Conservation (phyloP, 768 basidiomycete species). For the Cystobasidium onofrii region DNA sequence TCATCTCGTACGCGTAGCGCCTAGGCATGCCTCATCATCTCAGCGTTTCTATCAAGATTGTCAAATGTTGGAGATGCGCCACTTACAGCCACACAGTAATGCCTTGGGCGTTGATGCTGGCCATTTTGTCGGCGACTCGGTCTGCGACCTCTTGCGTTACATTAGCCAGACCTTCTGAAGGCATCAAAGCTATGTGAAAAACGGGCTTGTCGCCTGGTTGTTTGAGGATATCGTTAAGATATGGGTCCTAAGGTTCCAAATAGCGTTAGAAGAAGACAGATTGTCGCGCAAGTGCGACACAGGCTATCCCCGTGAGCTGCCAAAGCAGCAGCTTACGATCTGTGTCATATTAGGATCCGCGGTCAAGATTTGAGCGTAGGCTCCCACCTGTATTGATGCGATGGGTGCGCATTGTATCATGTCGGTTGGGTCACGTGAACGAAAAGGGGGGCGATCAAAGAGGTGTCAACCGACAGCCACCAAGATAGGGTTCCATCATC, state of each 20-base stretch:
- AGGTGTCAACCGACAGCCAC: neutral
- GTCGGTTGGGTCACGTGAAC: neutral
- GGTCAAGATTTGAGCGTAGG: conserved; percentile 8
- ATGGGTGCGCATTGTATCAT: neutral
- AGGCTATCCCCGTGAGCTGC: neutral
- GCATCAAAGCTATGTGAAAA: conserved; percentile 27
- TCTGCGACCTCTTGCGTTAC: conserved; percentile 30
- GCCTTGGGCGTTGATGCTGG: conserved; percentile 21
- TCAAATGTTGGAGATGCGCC: too few species aligned
- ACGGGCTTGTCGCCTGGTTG: conserved; percentile 29
- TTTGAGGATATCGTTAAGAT: conserved; percentile 10
- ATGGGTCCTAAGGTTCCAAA: too few species aligned
- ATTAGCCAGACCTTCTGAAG: conserved; percentile 21
- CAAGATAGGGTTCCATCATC: neutral
- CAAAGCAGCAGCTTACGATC: conserved; percentile 6
- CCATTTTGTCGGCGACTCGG: conserved; percentile 23
- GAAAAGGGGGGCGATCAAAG: neutral
- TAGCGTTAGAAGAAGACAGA: too few species aligned
- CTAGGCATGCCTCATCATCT: too few species aligned
- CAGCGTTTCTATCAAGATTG: too few species aligned
- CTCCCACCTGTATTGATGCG: conserved; percentile 16
- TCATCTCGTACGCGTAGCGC: conserved; percentile 29
- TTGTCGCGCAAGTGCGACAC: too few species aligned
- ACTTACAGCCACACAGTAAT: conserved; percentile 31
- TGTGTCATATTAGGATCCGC: conserved; percentile 28